These are phyloP conservation scores for Diaporthe nobilis DNA, from an alignment of 2,329 filamentous ascomycete genomes.

Conservation along the genomic window DNA sequence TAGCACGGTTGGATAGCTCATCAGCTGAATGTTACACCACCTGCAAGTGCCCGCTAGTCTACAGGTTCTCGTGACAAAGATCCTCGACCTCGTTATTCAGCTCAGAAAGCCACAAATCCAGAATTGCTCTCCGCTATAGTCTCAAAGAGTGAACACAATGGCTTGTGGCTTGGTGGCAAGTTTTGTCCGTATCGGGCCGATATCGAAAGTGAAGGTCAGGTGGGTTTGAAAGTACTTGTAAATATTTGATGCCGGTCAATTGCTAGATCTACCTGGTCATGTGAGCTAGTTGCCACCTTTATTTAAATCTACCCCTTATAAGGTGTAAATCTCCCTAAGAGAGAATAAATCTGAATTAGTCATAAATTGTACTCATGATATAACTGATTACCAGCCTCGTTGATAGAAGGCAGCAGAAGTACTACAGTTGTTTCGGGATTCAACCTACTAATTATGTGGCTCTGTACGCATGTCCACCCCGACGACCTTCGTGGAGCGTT, in stretches of 20 bases:
- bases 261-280: too few relatives aligned
- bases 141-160: neutral
- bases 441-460: neutral
- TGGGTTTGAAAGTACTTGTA: neutral
- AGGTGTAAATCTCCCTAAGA: too few relatives aligned
- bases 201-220: neutral
- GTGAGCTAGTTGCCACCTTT: too few relatives aligned
- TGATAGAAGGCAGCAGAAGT: neutral
- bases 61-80: neutral
- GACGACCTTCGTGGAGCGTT: neutral
- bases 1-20: too few relatives aligned
- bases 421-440: neutral
- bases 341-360: too few relatives aligned
- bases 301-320: too few relatives aligned
- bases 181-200: neutral
- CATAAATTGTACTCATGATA: neutral
- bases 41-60: neutral
- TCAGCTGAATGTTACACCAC: too few relatives aligned
- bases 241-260: neutral
- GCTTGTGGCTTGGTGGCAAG: neutral
- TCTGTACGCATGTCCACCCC: neutral
- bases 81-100: neutral
- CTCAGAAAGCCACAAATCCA: neutral
- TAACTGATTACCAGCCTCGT: neutral
- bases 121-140: neutral